Evolutionary conservation across 2,329 filamentous ascomycete species (phyloP).

Genomic region (Aspergillus sp.): DNA sequence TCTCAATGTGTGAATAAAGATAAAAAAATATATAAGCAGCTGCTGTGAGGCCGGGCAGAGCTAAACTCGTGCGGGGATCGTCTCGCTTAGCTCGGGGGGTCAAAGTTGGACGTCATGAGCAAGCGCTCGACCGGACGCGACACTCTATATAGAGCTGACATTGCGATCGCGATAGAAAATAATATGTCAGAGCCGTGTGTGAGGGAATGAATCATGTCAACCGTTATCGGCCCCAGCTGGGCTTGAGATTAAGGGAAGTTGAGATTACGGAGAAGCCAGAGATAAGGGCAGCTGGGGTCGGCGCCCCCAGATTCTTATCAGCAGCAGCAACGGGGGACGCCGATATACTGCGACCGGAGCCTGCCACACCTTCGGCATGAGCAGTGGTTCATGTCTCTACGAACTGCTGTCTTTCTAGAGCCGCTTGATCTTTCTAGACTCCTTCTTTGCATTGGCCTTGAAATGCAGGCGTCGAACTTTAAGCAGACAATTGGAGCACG

Average conservation of each 20-base stretch:
- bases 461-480: too few relatives aligned
- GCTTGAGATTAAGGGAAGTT: too few relatives aligned
- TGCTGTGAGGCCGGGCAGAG: background rate
- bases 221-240: slow-evolving; percentile 13
- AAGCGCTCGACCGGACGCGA: background rate
- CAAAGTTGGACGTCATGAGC: background rate
- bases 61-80: background rate
- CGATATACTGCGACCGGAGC: slow-evolving; percentile 2
- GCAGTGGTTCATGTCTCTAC: background rate
- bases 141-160: background rate
- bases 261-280: background rate
- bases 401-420: background rate
- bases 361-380: background rate
- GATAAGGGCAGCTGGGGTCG: slow-evolving; percentile 4
- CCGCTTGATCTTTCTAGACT: background rate
- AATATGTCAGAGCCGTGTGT: background rate
- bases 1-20: background rate
- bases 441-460: background rate
- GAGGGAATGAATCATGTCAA: slow-evolving; percentile 21
- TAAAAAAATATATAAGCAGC: background rate
- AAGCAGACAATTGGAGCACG: background rate
- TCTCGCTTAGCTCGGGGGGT: background rate
- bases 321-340: slow-evolving; percentile 9
- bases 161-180: background rate
- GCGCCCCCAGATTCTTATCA: slow-evolving; percentile 11